Evolutionary conservation across 495 filamentous ascomycete species (phyloP).

Genomic region (Penicillium roqueforti): DNA sequence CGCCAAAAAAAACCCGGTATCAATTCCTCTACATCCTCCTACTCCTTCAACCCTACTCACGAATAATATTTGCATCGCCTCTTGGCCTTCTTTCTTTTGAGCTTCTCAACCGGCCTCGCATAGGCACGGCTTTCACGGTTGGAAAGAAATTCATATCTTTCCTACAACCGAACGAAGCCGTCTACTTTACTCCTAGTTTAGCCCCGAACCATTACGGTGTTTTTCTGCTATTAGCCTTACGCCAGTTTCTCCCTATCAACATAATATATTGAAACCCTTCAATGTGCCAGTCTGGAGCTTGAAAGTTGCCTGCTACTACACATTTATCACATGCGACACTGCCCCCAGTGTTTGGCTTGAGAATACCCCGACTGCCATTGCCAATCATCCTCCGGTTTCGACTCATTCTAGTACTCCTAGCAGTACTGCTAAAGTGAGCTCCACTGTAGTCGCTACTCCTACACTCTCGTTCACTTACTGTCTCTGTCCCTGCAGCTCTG

Average conservation of each 20-base stretch:
- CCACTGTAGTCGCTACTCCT: conserved; percentile 13
- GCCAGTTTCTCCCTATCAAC: conserved; percentile 1
- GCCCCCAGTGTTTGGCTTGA: conserved; percentile 33
- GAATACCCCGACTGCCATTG: conserved; percentile 22
- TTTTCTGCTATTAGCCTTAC: conserved; percentile 20
- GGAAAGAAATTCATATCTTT: conserved; percentile 16
- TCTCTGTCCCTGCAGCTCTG: conserved; percentile 11
- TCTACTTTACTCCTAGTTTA: conserved; percentile 25
- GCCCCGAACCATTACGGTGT: conserved; percentile 26
- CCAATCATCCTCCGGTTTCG: conserved; percentile 16
- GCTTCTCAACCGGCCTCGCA: neutral
- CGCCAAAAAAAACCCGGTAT: too few relatives aligned
- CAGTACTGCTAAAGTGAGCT: conserved; percentile 2
- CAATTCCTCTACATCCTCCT: too few relatives aligned
- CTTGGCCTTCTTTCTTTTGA: conserved; percentile 4
- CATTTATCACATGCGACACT: conserved; percentile 39
- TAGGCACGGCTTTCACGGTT: neutral
- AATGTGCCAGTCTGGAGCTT: conserved; percentile 29
- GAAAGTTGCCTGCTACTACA: conserved; percentile 30
- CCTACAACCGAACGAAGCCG: conserved; percentile 23
- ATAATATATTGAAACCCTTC: conserved; percentile 14
- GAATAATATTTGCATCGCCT: conserved; percentile 3
- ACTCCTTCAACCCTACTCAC: conserved; percentile 12
- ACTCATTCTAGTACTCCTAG: conserved; percentile 11
- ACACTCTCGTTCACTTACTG: neutral